Evolutionary conservation across 352 stramenopile species (phyloP), one percentile per base, ranked within the genome.

Genomic region (Globisporangium yorkense): DNA sequence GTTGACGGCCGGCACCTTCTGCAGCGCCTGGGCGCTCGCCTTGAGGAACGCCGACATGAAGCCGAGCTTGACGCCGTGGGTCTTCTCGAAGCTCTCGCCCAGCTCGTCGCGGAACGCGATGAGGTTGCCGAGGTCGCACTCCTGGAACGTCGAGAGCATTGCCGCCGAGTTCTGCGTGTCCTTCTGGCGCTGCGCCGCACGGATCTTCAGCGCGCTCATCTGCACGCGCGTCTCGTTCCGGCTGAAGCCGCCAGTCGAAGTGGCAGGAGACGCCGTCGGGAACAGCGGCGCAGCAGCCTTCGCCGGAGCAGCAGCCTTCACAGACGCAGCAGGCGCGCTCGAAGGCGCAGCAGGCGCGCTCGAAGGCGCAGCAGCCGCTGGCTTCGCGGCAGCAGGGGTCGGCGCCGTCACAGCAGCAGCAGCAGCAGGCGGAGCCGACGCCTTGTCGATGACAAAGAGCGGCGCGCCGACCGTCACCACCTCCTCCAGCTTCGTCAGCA

Each of bases 21-120:
- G 63, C 43, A 99, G 74, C 10, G 97, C 94, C 47, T 88, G 75
- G 0, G 96, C 96, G 51, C 90, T 95, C 18, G 97, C 97, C 73
- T 98, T 98, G 56, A 99, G 89, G 80, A 99, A 99, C 37, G 94
- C 94, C 39, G 80, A 97, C 95, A 99, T 99, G 80, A 99, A 98
- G 33, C 97, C 97, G 24, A 99, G 80, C 75, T 98, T 98, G 62
- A 99, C 91, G 50, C 96, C 97, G 79, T 99, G 94, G 44, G 88
- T 92, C 68, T 98, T 97, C 70, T 96, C 81, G 63, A 99, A 99
- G 45, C 86, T 85, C 10, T 95, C 84, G 57, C 94, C 92, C 33
- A 97, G 77, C 50, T 95, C 88, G 24, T 96, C 88, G 53, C 93
- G 84, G 41, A 98, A 67, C 63, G 93, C 93, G 60, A 98, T 96